phyloP scores from a whole-genome alignment of 2,329 filamentous ascomycete species.

The Sclerotinia borealis region DNA sequence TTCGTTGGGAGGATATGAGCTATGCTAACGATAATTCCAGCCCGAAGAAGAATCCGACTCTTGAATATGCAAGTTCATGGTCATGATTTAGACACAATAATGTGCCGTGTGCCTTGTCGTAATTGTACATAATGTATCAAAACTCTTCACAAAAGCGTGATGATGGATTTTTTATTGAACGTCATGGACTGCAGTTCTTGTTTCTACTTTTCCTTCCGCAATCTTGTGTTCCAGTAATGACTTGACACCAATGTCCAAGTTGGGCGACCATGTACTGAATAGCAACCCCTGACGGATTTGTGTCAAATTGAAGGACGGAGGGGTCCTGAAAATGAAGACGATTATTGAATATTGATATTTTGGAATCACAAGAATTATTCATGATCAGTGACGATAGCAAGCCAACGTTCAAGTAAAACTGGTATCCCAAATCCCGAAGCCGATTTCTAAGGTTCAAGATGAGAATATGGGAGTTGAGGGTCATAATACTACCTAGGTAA shows the following conservation, averaged over 20 bases:
- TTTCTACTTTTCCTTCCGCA: neutral
- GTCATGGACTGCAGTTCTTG: neutral
- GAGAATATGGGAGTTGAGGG: neutral
- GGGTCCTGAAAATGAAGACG: neutral
- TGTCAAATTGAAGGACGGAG: neutral
- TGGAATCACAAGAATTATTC: neutral
- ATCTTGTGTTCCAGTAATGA: neutral
- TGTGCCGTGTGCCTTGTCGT: neutral
- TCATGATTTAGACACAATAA: slow-evolving; percentile 1
- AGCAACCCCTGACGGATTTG: neutral
- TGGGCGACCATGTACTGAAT: neutral
- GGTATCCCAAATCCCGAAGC: neutral
- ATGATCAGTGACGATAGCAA: neutral
- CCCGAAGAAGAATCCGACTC: slow-evolving; percentile 13
- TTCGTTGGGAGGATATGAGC: slow-evolving; percentile 16
- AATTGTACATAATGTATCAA: slow-evolving; percentile 19
- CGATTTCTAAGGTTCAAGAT: neutral
- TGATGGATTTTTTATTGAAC: neutral
- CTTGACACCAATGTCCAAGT: neutral
- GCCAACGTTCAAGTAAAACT: neutral
- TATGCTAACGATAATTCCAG: slow-evolving; percentile 19
- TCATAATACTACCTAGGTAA: neutral
- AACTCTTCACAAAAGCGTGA: neutral
- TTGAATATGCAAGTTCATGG: neutral
- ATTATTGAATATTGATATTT: neutral